Evolutionary conservation across 208 protist species (phyloP).

Genomic region (Tritrichomonas foetus): DNA sequence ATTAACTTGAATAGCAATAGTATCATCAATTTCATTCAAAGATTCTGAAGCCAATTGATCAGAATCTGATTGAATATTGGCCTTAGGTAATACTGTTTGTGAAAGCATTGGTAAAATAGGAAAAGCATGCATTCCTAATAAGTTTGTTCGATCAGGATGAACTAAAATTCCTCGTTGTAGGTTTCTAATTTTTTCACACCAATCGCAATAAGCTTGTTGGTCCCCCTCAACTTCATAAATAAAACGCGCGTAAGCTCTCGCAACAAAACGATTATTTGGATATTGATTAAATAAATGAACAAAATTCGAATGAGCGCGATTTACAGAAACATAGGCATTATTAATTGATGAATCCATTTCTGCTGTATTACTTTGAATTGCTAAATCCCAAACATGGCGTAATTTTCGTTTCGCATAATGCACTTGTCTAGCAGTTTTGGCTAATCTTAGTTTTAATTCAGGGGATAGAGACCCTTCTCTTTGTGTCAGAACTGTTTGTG

Average conservation of each 20-base stretch:
- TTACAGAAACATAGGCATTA: neutral
- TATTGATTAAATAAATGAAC: neutral
- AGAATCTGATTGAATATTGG: too few species aligned
- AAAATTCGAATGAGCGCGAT: neutral
- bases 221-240: neutral
- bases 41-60: too few species aligned
- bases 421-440: neutral
- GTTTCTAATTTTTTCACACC: neutral
- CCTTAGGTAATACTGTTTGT: too few species aligned
- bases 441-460: neutral
- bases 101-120: neutral
- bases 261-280: constrained; percentile 8
- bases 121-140: neutral
- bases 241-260: neutral
- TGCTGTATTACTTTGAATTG: neutral
- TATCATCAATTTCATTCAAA: too few species aligned
- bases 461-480: neutral
- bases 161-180: neutral
- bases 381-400: neutral
- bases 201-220: neutral
- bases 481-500: neutral
- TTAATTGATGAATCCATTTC: neutral
- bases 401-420: neutral
- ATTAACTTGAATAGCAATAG: too few species aligned
- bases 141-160: neutral